These are phyloP conservation scores for Penicillium soppii DNA, from an alignment of 495 filamentous ascomycete species.

Conservation along the genomic window DNA sequence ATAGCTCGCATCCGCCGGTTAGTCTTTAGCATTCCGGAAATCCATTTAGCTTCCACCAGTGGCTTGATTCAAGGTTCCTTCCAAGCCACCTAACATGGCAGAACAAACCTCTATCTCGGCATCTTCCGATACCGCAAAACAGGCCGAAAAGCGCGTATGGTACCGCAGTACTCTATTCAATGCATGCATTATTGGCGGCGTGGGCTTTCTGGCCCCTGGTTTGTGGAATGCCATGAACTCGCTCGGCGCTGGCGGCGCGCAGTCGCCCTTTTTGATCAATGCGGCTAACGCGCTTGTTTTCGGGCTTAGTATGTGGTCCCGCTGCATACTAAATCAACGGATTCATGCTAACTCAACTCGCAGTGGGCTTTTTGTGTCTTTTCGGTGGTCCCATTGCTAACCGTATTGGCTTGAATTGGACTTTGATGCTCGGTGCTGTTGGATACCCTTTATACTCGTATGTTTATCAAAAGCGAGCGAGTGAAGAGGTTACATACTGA, in stretches of 20 bases:
- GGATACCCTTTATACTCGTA: slow-evolving; percentile 41
- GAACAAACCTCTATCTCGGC: slow-evolving; percentile 1
- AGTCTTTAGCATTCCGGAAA: neutral
- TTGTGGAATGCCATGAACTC: slow-evolving; percentile 62
- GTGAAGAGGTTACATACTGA: slow-evolving; percentile 29
- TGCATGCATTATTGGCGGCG: slow-evolving; percentile 42
- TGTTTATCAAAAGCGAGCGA: neutral
- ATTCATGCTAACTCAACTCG: slow-evolving; percentile 5
- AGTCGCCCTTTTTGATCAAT: slow-evolving; percentile 59
- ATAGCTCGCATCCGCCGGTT: neutral
- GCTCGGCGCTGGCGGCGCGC: slow-evolving; percentile 62
- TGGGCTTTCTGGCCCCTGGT: slow-evolving; percentile 38
- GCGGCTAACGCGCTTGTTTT: slow-evolving; percentile 66
- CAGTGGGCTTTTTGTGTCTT: slow-evolving; percentile 59
- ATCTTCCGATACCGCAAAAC: slow-evolving; percentile 3
- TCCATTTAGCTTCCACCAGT: no score
- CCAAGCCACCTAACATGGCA: neutral
- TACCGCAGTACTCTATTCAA: slow-evolving; percentile 61
- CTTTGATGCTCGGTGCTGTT: slow-evolving; percentile 56
- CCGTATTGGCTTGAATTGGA: slow-evolving; percentile 60
- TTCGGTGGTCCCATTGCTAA: slow-evolving; percentile 53
- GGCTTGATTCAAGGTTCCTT: neutral
- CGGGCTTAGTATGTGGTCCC: slow-evolving; percentile 29
- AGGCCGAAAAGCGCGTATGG: slow-evolving; percentile 40
- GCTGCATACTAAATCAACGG: neutral